These are phyloP conservation scores for Gyrodon lividus DNA, from an alignment of 768 basidiomycete genomes.

Conservation along the genomic window DNA sequence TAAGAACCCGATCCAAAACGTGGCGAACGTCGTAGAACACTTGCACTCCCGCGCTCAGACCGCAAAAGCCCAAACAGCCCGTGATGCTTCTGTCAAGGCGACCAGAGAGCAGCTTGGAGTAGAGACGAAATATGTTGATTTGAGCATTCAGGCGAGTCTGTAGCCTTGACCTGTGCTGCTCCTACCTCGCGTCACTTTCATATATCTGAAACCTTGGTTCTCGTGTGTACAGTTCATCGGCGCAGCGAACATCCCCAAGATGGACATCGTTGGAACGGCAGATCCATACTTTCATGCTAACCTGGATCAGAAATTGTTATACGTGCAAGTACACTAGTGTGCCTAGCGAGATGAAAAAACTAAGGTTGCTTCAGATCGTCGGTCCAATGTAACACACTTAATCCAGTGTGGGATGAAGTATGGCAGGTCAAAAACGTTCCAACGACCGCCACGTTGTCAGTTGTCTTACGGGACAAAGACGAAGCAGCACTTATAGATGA, in stretches of 20 bases:
- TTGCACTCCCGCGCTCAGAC: constrained; percentile 5
- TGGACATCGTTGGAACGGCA: constrained; percentile 61
- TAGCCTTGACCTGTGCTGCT: not conserved
- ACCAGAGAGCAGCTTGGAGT: constrained; percentile 35
- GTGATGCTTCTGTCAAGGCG: constrained; percentile 33
- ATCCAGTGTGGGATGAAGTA: constrained; percentile 74
- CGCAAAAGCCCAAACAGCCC: constrained; percentile 20
- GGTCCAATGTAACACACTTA: constrained; percentile 52
- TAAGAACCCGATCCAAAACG: constrained; percentile 12
- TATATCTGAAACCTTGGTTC: constrained; percentile 8
- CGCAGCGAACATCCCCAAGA: constrained; percentile 64
- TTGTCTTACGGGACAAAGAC: constrained; percentile 73
- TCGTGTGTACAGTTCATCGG: constrained; percentile 56
- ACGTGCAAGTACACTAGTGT: constrained; percentile 47
- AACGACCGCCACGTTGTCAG: constrained; percentile 50
- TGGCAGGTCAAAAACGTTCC: constrained; percentile 79
- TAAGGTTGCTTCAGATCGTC: constrained; percentile 49
- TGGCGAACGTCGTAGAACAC: constrained; percentile 13
- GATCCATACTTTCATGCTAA: constrained; percentile 75
- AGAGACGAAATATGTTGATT: constrained; percentile 50
- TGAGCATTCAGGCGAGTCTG: constrained; percentile 50
- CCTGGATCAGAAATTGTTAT: constrained; percentile 60
- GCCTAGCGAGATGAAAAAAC: not conserved
- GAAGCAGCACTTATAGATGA: constrained; percentile 56
- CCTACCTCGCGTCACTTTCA: not conserved